Base-by-base conservation (phyloP, 345 rosid species). In the Camelina hispida region DNA sequence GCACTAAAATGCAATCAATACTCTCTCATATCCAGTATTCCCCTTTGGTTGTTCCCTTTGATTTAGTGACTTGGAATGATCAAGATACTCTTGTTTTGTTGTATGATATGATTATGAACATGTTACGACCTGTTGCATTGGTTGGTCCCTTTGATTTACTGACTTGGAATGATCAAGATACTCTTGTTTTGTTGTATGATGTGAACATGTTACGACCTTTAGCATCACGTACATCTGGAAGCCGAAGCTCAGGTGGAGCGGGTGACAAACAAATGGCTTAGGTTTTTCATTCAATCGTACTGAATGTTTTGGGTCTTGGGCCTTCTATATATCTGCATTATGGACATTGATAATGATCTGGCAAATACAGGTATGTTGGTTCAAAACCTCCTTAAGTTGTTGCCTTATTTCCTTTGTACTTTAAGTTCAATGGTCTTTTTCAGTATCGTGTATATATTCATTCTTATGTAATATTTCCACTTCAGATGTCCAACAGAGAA, bases 191-290 rank as follows among this genome's bases (percentile, higher is more conserved):
- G 28, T 35, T 57, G 59, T 60, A 17, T 25, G 38, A 57, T 58
- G 72, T 66, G 40, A 35, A 57, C 32, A 23, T 50, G 30, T 66
- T 12, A 66, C 18, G 66, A 71, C 40, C 57, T 30, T 30, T 1
- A 37, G 76, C 61, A 61, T 72, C 61, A 50, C n/a, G 43, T 66
- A 15, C 15, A 46, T 37, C 66, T 37, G 60, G 44, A 58, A 57
- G 28, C 54, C 40, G 55, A 51, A 30, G 68, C 55, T 30, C 62
- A 51, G 62, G 54, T 40, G 68, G 62, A 58, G 53, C 4, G 2
- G 42, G 4, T 17, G 40, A n/a, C 48, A 56, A 46, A 11, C 28
- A 32, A 44, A 34, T 23, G 42, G 48, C 22, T 47, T 16, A 8
- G n/a, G 38, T 17, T 8, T 10, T 25, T 25, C 3, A 3, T 3